A percentile compares a stretch with the other conserved stretches of the same genome.
These are phyloP conservation scores for Geotrichum candidum DNA, from an alignment of 1,139 yeast genomes.

Conservation along the genomic window DNA sequence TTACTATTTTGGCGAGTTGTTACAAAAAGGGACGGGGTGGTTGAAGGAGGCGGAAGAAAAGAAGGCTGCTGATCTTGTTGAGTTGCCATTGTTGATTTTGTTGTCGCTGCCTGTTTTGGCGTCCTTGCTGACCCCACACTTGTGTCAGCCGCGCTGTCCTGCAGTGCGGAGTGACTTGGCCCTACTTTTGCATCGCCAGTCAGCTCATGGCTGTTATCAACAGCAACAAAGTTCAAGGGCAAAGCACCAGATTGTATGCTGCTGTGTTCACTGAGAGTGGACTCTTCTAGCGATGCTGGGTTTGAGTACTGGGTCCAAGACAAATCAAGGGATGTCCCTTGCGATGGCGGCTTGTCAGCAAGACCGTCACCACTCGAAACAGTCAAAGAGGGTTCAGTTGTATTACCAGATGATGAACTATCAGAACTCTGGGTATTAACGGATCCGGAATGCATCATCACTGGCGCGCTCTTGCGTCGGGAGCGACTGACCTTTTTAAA, in stretches of 20 bases:
- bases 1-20: not conserved
- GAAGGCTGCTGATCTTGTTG: not conserved
- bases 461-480: too few species aligned
- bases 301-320: too few species aligned
- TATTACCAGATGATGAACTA: too few species aligned
- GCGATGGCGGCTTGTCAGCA: too few species aligned
- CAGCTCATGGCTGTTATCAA: not conserved
- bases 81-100: not conserved
- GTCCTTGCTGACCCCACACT: not conserved
- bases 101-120: not conserved
- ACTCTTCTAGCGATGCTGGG: too few species aligned
- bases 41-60: not conserved
- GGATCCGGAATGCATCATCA: too few species aligned
- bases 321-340: too few species aligned
- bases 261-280: not conserved
- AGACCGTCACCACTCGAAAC: too few species aligned
- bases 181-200: not conserved
- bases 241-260: not conserved
- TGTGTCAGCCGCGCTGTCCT: not conserved
- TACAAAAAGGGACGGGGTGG: not conserved
- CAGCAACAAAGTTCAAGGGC: not conserved
- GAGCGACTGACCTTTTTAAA: too few species aligned
- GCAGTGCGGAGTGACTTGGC: not conserved
- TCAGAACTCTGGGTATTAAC: too few species aligned
- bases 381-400: too few species aligned